These are phyloP conservation scores for Exophiala sideris DNA, from an alignment of 2,329 filamentous ascomycete genomes.

Conservation along the genomic window DNA sequence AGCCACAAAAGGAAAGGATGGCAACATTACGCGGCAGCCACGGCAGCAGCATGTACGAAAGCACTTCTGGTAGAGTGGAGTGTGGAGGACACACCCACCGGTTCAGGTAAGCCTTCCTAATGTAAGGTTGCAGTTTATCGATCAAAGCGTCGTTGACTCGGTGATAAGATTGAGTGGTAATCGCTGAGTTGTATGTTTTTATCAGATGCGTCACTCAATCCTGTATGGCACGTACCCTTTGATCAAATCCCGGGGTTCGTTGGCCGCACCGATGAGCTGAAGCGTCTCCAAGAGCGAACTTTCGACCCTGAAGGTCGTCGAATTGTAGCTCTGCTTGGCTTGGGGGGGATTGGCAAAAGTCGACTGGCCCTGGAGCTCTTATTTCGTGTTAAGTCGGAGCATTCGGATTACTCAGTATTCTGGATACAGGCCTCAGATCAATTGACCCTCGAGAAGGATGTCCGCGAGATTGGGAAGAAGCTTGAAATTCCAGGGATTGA, in stretches of 20 bases:
- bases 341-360: constrained; percentile 31
- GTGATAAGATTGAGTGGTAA: too few species aligned
- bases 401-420: constrained; percentile 27
- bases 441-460: constrained; percentile 29
- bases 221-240: constrained; percentile 25
- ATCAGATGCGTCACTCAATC: not conserved
- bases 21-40: constrained; percentile 41
- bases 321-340: constrained; percentile 19
- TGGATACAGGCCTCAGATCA: constrained; percentile 31
- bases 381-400: not conserved
- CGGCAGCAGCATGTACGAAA: constrained; percentile 36
- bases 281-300: constrained; percentile 5
- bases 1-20: constrained; percentile 40
- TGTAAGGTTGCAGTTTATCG: too few species aligned
- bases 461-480: constrained; percentile 30
- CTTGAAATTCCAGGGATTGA: constrained; percentile 29
- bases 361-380: constrained; percentile 28
- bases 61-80: constrained; percentile 25
- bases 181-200: too few species aligned
- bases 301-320: not conserved
- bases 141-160: too few species aligned
- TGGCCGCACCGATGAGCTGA: constrained; percentile 14
- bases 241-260: constrained; percentile 17
- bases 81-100: not conserved
- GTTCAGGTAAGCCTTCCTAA: too few species aligned